Evolutionary conservation across 495 filamentous ascomycete genomes (phyloP).

Genomic region (Recurvomyces mirabilis): DNA sequence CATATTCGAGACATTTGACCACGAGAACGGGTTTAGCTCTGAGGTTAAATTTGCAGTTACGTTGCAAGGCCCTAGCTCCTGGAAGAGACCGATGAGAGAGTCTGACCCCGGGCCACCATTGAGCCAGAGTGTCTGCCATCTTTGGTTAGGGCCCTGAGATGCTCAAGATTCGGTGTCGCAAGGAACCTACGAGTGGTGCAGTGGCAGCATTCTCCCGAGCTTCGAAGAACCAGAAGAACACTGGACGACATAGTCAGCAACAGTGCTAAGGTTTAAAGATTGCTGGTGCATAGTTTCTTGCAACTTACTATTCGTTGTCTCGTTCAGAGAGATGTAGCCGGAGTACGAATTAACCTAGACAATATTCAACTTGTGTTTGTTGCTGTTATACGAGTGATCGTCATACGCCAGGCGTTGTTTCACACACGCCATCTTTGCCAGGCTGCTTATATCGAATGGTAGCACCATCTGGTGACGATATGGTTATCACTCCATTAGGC

Average conservation of each 20-base stretch:
- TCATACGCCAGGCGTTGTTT: conserved; percentile 30
- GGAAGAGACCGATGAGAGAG: conserved; percentile 61
- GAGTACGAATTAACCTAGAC: conserved; percentile 23
- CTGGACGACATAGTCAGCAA: conserved; percentile 2
- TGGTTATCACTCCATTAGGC: conserved; percentile 1
- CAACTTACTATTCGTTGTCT: conserved; percentile 3
- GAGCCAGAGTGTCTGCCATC: conserved; percentile 30
- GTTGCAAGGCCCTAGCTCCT: conserved; percentile 52
- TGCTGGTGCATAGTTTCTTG: no score
- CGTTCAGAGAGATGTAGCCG: conserved; percentile 10
- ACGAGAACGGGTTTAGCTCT: conserved; percentile 50
- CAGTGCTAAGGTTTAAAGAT: background rate
- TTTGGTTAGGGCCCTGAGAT: no score
- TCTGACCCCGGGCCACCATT: conserved; percentile 45
- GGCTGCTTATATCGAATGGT: conserved; percentile 44
- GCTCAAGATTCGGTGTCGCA: no score
- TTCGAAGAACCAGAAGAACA: conserved; percentile 27
- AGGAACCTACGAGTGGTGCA: conserved; percentile 21
- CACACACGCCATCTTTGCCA: conserved; percentile 38
- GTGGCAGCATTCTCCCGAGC: conserved; percentile 17
- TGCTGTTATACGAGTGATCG: no score
- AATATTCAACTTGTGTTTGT: no score
- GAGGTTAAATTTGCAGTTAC: conserved; percentile 43
- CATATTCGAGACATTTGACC: conserved; percentile 65
- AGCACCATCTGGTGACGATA: conserved; percentile 46